phyloP scores from a whole-genome alignment of 2,329 filamentous ascomycete genomes.

The Biscogniauxia sp. region DNA sequence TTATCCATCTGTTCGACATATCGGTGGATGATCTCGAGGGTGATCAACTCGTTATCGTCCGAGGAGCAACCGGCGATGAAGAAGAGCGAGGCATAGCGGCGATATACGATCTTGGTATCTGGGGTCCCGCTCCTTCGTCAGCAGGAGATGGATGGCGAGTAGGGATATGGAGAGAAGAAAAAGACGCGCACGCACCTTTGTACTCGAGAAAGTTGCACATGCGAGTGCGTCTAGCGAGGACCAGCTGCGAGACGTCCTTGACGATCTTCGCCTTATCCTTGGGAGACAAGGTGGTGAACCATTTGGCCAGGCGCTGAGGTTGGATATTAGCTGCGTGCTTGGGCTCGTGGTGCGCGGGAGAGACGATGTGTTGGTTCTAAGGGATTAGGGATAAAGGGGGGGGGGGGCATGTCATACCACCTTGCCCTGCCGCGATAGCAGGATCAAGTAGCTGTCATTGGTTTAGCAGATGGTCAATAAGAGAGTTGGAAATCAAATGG shows the following conservation, averaged over 20 bases:
- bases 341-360: constrained; percentile 9
- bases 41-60: constrained; percentile 98
- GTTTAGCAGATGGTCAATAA: constrained; percentile 20
- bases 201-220: constrained; percentile 99
- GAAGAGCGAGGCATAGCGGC: constrained; percentile 96
- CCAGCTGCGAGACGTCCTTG: constrained; percentile 98
- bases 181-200: constrained; percentile 65
- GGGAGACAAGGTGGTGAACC: constrained; percentile 96
- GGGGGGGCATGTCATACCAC: constrained; percentile 66
- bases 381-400: constrained; percentile 17
- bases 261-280: constrained; percentile 99
- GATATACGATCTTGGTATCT: constrained; percentile 99
- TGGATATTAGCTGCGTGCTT: constrained; percentile 13
- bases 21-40: constrained; percentile 96
- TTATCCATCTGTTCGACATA: constrained; percentile 99
- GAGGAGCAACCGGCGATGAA: constrained; percentile 97
- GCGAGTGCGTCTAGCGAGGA: constrained; percentile 89
- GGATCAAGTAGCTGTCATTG: constrained; percentile 79
- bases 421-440: constrained; percentile 98
- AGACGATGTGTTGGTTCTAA: constrained; percentile 21
- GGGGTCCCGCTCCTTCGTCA: constrained; percentile 4
- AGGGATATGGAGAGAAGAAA: constrained; percentile 6
- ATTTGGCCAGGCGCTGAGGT: constrained; percentile 89
- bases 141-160: too few relatives aligned
- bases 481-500: constrained; percentile 4